A percentile compares a stretch with the other conserved stretches of the same genome.
These are phyloP conservation scores for Taphrina confusa DNA, from an alignment of 1,139 yeast species.

Conservation along the genomic window DNA sequence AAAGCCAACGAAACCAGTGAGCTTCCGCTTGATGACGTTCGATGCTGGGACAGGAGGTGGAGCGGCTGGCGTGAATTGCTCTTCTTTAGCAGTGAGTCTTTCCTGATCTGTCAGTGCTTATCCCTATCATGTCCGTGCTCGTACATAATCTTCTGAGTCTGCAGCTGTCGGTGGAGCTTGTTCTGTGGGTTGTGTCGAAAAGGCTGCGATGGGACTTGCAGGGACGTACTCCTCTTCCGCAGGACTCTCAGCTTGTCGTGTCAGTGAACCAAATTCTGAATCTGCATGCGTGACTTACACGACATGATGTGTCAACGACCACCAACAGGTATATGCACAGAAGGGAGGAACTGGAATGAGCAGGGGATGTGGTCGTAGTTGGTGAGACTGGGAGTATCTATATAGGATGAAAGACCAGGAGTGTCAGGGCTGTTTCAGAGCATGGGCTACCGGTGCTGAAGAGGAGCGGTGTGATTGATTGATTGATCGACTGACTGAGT, in stretches of 20 bases:
- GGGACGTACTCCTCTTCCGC: conserved; percentile 11
- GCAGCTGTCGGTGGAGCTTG: neutral
- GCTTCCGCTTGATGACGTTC: conserved; percentile 29
- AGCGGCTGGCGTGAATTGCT: conserved; percentile 19
- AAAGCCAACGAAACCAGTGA: conserved; percentile 83
- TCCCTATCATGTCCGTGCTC: neutral
- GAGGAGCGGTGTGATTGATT: too few relatives aligned
- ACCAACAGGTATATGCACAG: too few relatives aligned
- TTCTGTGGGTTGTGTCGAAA: neutral
- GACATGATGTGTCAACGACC: too few relatives aligned
- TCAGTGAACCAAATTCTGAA: neutral
- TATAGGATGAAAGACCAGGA: too few relatives aligned
- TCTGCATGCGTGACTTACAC: neutral
- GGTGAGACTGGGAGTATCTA: too few relatives aligned
- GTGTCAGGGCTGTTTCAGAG: too few relatives aligned
- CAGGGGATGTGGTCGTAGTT: too few relatives aligned
- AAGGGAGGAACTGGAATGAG: too few relatives aligned
- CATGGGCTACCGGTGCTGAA: too few relatives aligned
- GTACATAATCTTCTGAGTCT: neutral
- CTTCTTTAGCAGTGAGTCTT: neutral
- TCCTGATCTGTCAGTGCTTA: neutral
- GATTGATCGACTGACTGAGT: too few relatives aligned
- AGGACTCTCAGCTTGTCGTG: neutral
- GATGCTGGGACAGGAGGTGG: conserved; percentile 21
- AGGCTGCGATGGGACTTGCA: conserved; percentile 2